Percentiles rank a stretch among this genome's conserved stretches.
Conservation (phyloP, 2,329 filamentous ascomycete genomes). For the Phialemoniopsis sp. region DNA sequence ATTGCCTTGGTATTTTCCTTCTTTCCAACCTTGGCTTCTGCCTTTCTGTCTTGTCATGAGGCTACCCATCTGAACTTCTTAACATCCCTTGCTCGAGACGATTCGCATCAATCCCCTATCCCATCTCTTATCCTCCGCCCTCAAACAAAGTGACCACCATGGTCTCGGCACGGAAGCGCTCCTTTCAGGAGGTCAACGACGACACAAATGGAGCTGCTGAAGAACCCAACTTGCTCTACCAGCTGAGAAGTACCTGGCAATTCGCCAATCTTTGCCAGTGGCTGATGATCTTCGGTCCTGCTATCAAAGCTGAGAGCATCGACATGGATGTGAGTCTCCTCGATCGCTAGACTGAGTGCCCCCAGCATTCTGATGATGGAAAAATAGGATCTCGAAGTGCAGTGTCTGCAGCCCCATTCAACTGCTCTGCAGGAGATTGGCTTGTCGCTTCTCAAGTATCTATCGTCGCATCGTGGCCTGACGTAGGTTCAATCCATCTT, state of each 20-base stretch:
- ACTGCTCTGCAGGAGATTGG: slow-evolving; percentile 75
- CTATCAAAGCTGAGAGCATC: slow-evolving; percentile 83
- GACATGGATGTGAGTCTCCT: slow-evolving; percentile 72
- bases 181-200: slow-evolving; percentile 36
- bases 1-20: too few species aligned
- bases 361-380: slow-evolving; percentile 1
- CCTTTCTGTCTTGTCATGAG: too few species aligned
- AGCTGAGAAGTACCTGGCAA: slow-evolving; percentile 88
- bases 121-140: neutral
- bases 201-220: slow-evolving; percentile 18
- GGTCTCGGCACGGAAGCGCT: slow-evolving; percentile 44
- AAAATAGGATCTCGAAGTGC: slow-evolving; percentile 75
- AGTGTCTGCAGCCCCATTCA: slow-evolving; percentile 79
- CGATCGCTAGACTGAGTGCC: neutral
- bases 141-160: slow-evolving; percentile 19
- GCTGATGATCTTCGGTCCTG: slow-evolving; percentile 84
- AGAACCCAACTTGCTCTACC: slow-evolving; percentile 48
- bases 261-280: slow-evolving; percentile 94
- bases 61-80: too few species aligned
- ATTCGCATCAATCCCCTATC: neutral
- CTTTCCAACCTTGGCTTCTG: too few species aligned
- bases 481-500: slow-evolving; percentile 57
- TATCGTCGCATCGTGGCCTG: slow-evolving; percentile 88
- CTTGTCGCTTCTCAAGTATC: slow-evolving; percentile 81
- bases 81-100: too few species aligned